Base-by-base conservation (phyloP, 2,329 filamentous ascomycete species). In the Dryadomyces quercus-mongolicae region DNA sequence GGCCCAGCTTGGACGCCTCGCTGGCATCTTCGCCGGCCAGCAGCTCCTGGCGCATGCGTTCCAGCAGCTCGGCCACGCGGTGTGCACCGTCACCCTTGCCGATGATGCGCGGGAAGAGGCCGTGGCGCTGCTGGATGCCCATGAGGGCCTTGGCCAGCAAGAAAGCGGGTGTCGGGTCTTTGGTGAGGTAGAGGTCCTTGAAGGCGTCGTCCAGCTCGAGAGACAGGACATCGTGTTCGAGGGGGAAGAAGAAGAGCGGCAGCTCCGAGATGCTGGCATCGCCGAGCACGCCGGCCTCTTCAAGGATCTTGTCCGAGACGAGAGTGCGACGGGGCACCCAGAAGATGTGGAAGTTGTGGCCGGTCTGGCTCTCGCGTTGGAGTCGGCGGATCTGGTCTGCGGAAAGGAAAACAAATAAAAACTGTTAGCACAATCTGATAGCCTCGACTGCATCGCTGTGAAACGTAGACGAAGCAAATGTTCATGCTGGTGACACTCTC, bases 21-120 rank as follows among this genome's bases (percentile, higher is more conserved):
- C 72, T 76, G 46, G 78, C 80, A 61, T 88, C 84, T 65, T 94
- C 90, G 20, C 87, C 86, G 48, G 90, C 88, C 43, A 86, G 73
- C 15, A 91, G 75, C 70, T 98, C 93, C 64, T 91, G 90, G 59
- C 92, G 85, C 88, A 96, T 96, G 36, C 90, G 87, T 49, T 86
- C 76, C 9, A 98, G 78, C 12, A 96, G 75, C 64, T 97, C 91
- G 47, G 90, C 86, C 2, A 98, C 80, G 51, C 84, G 83, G 65
- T 92, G 91, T 40, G 90, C 92, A 67, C 95, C 91, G 62, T 98
- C 91, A 20, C 93, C 93, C 70, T 98, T 97, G 31, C 93, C 93
- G 49, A 94, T 84, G 56, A 98, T 93, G 15, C 92, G 82, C 25
- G 93, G 94, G 61, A 98, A 97, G 13, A 98, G 80, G 2, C 93